Evolutionary conservation across 2,329 filamentous ascomycete species (phyloP).

Genomic region (Dothideomycetes sp.): DNA sequence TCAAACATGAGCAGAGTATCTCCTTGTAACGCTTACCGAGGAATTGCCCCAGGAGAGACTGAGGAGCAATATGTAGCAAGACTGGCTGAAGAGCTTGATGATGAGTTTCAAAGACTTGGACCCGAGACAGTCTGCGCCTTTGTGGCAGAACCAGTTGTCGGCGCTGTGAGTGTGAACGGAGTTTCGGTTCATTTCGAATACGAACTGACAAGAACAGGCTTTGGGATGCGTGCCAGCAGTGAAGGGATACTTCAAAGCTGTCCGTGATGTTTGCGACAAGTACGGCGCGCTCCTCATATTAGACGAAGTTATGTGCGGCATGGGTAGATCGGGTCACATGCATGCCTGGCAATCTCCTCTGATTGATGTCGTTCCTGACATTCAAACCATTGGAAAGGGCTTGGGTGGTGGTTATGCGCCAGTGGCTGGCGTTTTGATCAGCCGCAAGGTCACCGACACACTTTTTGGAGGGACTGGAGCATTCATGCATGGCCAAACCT

Average conservation of each 20-base stretch:
- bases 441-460: conserved; percentile 41
- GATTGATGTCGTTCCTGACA: conserved; percentile 50
- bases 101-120: conserved; percentile 55
- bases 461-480: conserved; percentile 36
- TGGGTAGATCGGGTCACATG: conserved; percentile 48
- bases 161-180: conserved; percentile 44
- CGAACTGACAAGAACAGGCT: conserved; percentile 34
- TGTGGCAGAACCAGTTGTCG: conserved; percentile 63
- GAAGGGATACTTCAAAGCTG: conserved; percentile 59
- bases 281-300: conserved; percentile 67
- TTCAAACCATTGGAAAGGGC: conserved; percentile 59
- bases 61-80: conserved; percentile 51
- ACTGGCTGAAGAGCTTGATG: conserved; percentile 56
- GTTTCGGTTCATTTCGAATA: not conserved
- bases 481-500: conserved; percentile 55
- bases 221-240: conserved; percentile 60
- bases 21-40: conserved; percentile 58
- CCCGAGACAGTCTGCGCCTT: conserved; percentile 61
- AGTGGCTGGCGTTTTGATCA: conserved; percentile 52
- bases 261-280: conserved; percentile 59
- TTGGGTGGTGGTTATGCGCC: conserved; percentile 56
- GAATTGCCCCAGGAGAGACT: conserved; percentile 42
- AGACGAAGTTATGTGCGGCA: conserved; percentile 69
- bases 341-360: conserved; percentile 51
- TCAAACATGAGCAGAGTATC: conserved; percentile 52